These are phyloP conservation scores for Parmales sp. DNA, from an alignment of 108 stramenopile species.

Conservation along the genomic window DNA sequence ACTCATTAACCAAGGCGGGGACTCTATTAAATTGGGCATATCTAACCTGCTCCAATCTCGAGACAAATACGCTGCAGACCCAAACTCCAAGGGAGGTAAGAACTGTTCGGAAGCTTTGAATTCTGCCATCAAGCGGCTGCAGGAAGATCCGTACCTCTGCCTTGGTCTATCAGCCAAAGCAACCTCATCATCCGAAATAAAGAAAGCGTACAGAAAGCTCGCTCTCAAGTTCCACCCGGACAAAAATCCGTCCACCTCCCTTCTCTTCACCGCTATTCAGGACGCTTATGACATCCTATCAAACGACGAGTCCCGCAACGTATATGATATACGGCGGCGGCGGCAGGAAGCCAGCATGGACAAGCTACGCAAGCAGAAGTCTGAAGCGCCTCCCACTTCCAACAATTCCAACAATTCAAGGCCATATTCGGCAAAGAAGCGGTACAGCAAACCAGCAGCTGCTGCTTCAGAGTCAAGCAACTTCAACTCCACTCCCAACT, in stretches of 20 bases:
- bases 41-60: too few relatives aligned
- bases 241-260: background rate
- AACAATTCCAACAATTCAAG: background rate
- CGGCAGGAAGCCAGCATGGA: conserved; percentile 2
- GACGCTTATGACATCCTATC: background rate
- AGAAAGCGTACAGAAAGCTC: conserved; percentile 13
- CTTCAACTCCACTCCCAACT: too few relatives aligned
- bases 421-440: conserved; percentile 9
- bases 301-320: background rate
- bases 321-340: background rate
- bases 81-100: background rate
- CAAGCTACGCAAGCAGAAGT: conserved; percentile 4
- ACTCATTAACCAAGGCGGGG: too few relatives aligned
- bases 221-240: conserved; percentile 14
- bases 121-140: background rate
- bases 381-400: background rate
- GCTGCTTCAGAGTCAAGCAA: too few relatives aligned
- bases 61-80: too few relatives aligned
- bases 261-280: conserved; percentile 10
- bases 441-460: too few relatives aligned
- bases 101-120: conserved; percentile 7
- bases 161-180: background rate
- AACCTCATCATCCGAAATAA: background rate
- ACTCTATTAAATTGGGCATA: too few relatives aligned
- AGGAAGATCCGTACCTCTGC: conserved; percentile 10